Percentiles rank a stretch among this genome's conserved stretches.
Conservation (phyloP, 2,329 filamentous ascomycete species). For the Fusarium metavorans region DNA sequence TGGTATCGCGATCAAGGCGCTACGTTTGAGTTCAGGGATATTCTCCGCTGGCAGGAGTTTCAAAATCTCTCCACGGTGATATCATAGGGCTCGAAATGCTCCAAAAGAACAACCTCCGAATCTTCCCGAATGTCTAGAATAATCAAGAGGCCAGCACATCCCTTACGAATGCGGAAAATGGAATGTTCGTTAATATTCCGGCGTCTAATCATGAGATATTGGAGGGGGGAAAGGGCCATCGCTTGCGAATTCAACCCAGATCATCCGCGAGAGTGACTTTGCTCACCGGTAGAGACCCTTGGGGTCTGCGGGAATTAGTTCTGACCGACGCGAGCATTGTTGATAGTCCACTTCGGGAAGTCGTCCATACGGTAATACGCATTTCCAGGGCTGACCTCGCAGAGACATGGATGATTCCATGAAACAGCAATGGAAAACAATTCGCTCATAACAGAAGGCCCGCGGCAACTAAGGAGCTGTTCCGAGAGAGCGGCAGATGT, state of each 20-base stretch:
- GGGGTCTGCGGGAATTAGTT: conserved; percentile 19
- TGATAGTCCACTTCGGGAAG: conserved; percentile 20
- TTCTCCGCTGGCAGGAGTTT: conserved; percentile 13
- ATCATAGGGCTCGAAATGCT: conserved; percentile 20
- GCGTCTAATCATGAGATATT: conserved; percentile 17
- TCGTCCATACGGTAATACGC: conserved; percentile 8
- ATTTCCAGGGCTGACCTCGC: conserved; percentile 9
- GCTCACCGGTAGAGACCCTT: conserved; percentile 13
- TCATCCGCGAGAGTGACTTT: conserved; percentile 14
- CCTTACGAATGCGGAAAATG: conserved; percentile 20
- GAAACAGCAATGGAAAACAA: conserved; percentile 19
- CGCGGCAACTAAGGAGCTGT: conserved; percentile 14
- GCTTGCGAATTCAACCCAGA: conserved; percentile 18
- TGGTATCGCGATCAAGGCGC: conserved; percentile 18
- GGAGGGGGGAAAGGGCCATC: conserved; percentile 6
- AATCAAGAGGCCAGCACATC: conserved; percentile 11
- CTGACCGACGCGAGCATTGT: conserved; percentile 2
- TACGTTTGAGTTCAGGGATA: conserved; percentile 10
- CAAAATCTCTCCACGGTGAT: conserved; percentile 22
- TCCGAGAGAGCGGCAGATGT: conserved; percentile 14
- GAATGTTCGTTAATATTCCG: conserved; percentile 17
- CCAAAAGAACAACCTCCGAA: conserved; percentile 19
- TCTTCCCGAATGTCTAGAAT: conserved; percentile 16
- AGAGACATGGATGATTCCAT: conserved; percentile 24
- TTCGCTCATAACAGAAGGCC: conserved; percentile 17